Base-by-base conservation (phyloP, 2,329 filamentous ascomycete genomes). In the Cephalotrichum gorgonifer region DNA sequence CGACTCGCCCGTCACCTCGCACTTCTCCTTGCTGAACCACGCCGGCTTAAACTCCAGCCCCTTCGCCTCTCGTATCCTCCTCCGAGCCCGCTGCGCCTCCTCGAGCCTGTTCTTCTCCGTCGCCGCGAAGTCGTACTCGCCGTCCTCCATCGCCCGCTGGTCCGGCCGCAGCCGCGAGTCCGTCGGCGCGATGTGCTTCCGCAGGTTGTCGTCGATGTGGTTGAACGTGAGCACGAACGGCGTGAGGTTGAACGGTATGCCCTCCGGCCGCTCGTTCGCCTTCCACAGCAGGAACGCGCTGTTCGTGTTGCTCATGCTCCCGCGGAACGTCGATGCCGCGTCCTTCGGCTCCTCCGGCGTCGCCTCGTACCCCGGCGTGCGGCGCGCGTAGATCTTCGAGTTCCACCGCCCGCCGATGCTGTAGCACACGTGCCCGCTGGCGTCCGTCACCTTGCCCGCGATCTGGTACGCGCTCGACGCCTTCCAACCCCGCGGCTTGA, bases 71-170 rank as follows among this genome's bases (percentile, higher is more conserved):
- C 90, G 75, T 51, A 75, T 70, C 49, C 86, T 71, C 53, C 93
- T 72, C 51, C 84, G 83, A 9, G 83, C 81, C 52, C 93, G 76
- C 72, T 98, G 93, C 54, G 83, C 89, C 70, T 96, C 86, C 66
- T 98, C 93, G 0, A 98, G 79, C 1, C 93, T 77, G 60, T 91
- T 93, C 78, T 98, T 98, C 72, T 98, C 93, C 5, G 78, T 79
- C 0, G 91, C 93, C 1, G 93, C 93, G 52, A 93, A 75, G 60
- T 97, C 91, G 61, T 98, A 98, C 66, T 90, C 81, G n/a, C 91
- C 93, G 53, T 97, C 90, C 64, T 98, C 93, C 93, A 98, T 98
- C 2, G 93, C 93, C 11, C 93, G 78, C 70, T 98, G 93, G 65
- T 98, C 93, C 0, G 93, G 91, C 27, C 93, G 78, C 28, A 95